Evolutionary conservation across 345 rosid genomes (phyloP).

Genomic region (Cochlearia excelsa): DNA sequence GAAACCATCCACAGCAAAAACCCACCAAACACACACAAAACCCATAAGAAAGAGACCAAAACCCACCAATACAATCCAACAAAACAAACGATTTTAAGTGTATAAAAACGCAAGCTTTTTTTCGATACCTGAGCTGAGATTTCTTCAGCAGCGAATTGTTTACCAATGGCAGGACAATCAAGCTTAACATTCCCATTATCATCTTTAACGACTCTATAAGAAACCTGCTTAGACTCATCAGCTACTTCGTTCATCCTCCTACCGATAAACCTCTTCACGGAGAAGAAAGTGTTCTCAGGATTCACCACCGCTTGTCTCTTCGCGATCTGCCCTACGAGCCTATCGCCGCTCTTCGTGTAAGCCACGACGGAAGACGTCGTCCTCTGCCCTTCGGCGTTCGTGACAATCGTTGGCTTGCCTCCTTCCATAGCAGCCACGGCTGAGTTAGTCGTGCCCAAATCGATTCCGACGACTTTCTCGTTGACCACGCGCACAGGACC

Average conservation of each 20-base stretch:
- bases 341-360: slow-evolving; percentile 79
- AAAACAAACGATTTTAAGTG: too few species aligned
- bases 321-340: slow-evolving; percentile 96
- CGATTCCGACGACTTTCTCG: slow-evolving; percentile 96
- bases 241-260: slow-evolving; percentile 95
- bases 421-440: slow-evolving; percentile 99
- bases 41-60: too few species aligned
- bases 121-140: slow-evolving; percentile 97
- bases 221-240: slow-evolving; percentile 96
- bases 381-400: slow-evolving; percentile 95
- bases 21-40: slow-evolving; percentile 10
- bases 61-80: too few species aligned
- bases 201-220: slow-evolving; percentile 78
- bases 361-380: slow-evolving; percentile 99
- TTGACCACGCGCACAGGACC: slow-evolving; percentile 67
- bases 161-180: slow-evolving; percentile 88
- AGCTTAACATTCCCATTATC: slow-evolving; percentile 93
- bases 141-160: slow-evolving; percentile 95
- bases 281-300: slow-evolving; percentile 96
- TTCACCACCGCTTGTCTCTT: slow-evolving; percentile 97
- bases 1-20: too few species aligned
- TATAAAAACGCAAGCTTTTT: too few species aligned
- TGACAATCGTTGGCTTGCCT: slow-evolving; percentile 93
- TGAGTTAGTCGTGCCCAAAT: slow-evolving; percentile 93
- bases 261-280: slow-evolving; percentile 97